Evolutionary conservation across 768 basidiomycete genomes (phyloP), one percentile per base, ranked within the genome.

Genomic region (Pholiota molesta): DNA sequence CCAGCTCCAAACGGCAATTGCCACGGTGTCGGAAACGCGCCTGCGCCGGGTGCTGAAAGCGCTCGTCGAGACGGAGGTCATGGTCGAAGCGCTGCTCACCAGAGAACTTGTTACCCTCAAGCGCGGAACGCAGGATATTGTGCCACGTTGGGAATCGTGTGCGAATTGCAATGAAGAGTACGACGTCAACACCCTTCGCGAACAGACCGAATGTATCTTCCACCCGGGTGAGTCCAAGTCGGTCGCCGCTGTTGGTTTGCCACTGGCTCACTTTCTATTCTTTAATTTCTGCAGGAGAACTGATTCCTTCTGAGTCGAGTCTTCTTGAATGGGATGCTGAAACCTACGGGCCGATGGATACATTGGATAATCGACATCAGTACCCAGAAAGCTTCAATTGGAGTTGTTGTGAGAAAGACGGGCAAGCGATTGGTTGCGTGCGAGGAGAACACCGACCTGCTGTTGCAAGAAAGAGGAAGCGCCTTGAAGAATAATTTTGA

Each of bases 331-430:
- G 59, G 59, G 59, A 53, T 16, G 42, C 31, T 62, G 49, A 45
- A 47, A 28, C 21, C 3, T 17, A 45, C 10, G 37, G 84, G 2
- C 78, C 78, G 1, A 81, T 78, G 75, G 80, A 85, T 66, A 75
- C 78, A 5, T 33, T 66, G 17, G 64, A 70, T 35, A 82, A 79
- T 67, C 76, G 77, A 56, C 63, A 65, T 57, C 65, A 77, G 16
- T 82, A 70, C 60, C 83, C 83, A 1, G 78, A 84, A 60, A 78
- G 78, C 54, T 86, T 84, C 63, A 69, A 55, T 3, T 86, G 84
- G 84, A 76, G 71, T 2, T 86, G 84, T 63, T 86, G 85, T 63
- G 74, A 79, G n/a, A 64, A 68, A 47, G 66, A 77, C 52, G 81
- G 78, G 5, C 65, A 55, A 19, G 63, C 67, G 7, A 68, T 71